A percentile compares a stretch with the other conserved stretches of the same genome.
phyloP scores from a whole-genome alignment of 2,329 filamentous ascomycete species.

The Penicillium sp. region DNA sequence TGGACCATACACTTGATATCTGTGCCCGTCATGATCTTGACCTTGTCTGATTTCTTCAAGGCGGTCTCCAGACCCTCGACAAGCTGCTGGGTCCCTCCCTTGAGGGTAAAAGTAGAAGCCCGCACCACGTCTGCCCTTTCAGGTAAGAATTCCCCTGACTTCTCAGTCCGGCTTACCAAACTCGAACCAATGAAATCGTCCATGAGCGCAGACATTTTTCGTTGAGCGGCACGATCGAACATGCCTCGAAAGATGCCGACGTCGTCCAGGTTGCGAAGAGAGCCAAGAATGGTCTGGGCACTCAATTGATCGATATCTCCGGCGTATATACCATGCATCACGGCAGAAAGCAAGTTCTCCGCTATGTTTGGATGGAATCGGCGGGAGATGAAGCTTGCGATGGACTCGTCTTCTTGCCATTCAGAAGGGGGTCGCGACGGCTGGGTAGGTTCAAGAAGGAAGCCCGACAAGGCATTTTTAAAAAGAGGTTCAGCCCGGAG shows the following conservation, averaged over 20 bases:
- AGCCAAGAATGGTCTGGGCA: constrained; percentile 61
- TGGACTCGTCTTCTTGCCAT: constrained; percentile 60
- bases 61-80: constrained; percentile 53
- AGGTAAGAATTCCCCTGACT: background rate
- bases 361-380: constrained; percentile 56
- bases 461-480: constrained; percentile 41
- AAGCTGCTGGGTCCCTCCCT: constrained; percentile 63
- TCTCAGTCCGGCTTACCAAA: constrained; percentile 3
- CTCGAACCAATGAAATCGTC: constrained; percentile 32
- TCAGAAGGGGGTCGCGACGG: constrained; percentile 36
- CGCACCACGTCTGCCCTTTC: constrained; percentile 16
- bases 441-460: constrained; percentile 33
- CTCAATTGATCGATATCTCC: constrained; percentile 83
- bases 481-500: constrained; percentile 58
- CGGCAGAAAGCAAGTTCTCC: constrained; percentile 72
- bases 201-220: constrained; percentile 10
- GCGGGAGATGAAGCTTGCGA: constrained; percentile 64
- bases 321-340: constrained; percentile 86
- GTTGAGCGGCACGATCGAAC: constrained; percentile 9
- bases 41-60: constrained; percentile 56
- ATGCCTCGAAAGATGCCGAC: constrained; percentile 18
- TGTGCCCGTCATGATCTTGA: constrained; percentile 55
- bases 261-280: constrained; percentile 50
- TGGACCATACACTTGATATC: constrained; percentile 38
- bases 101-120: constrained; percentile 44